Evolutionary conservation across 2,329 filamentous ascomycete species (phyloP), one percentile per base, ranked within the genome.

Genomic region (Emydomyces testavorans): DNA sequence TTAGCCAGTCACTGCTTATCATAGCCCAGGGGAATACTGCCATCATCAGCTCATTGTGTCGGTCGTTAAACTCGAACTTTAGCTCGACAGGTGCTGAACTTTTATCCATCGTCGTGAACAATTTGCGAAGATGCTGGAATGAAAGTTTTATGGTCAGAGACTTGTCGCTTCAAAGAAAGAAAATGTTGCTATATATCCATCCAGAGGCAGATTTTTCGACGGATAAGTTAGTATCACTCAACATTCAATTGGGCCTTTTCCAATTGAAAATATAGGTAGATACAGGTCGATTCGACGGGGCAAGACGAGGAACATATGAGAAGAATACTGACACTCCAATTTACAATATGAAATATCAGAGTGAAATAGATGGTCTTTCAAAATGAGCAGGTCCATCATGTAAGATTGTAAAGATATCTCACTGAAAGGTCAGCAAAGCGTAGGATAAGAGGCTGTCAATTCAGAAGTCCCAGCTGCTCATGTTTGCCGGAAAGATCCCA

Each of bases 381-480:
- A n/a, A n/a, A n/a, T n/a, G n/a, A n/a, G n/a, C n/a, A n/a, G n/a
- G n/a, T n/a, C n/a, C n/a, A n/a, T n/a, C n/a, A 10, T 31, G 29
- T 31, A n/a, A 8, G 29, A 31, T 31, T 31, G 29, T 5, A n/a
- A 11, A 11, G 8, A n/a, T n/a, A 31, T 8, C 29, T 29, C 29
- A 31, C 23, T 11, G 20, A 15, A 23, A 6, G 11, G 2, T 40
- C 16, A 15, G 37, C n/a, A n/a, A n/a, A n/a, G n/a, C n/a, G n/a
- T n/a, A n/a, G n/a, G n/a, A n/a, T n/a, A n/a, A n/a, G n/a, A n/a
- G 75, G 80, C 11, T 82, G 68, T 23, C 77, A 70, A 58, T 82
- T 82, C 16, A 82, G 60, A 20, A 74, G 76, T 7, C 78, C 79
- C 1, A 82, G 66, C 60, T 79, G 66, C 58, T 80, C 78, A 46